Evolutionary conservation across 2,329 filamentous ascomycete species (phyloP), one percentile per base, ranked within the genome.

Genomic region (Aureobasidium mangrovei): DNA sequence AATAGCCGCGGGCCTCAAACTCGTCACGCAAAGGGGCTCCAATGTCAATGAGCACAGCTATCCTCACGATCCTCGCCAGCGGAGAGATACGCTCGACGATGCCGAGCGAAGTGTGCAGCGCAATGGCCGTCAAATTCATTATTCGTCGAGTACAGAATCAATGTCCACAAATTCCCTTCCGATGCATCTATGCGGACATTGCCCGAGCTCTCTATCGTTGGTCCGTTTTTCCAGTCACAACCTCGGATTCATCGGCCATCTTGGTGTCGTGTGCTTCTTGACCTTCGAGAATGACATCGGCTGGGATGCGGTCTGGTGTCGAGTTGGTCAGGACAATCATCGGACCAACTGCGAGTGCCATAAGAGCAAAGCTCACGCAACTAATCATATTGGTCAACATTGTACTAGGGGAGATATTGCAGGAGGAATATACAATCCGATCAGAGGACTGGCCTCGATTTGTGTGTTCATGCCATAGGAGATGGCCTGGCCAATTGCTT

Each of bases 31-130:
- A 27, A 4, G 53, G n/a, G 26, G 45, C 12, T 38, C 58, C 57
- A 54, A 75, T 75, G 56, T 75, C 72, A 12, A 69, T 65, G 35
- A 68, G 49, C 2, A 74, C 68, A 4, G 64, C 72, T 32, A 63
- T 43, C 9, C 70, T 60, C 28, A 75, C 65, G 3, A 74, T 55
- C 12, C 65, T 59, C 4, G 70, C 62, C 38, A 75, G 60, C 12
- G 68, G 61, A 31, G 64, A 62, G 39, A 75, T 74, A 0, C 70
- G 62, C 59, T 75, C 70, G n/a, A 70, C 72, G 47, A 76, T 72
- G 0, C 69, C 67, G 2, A 70, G 68, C n/a, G 65, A 69, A 1
- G 70, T 74, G 55, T 76, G 73, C 32, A 72, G 58, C 0, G 73
- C 71, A 48, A 76, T 74, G 0, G 72, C 72, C 70, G 68, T 9